Percentiles rank a stretch among this genome's conserved stretches.
These are phyloP conservation scores for Phaeomoniella chlamydospora DNA, from an alignment of 2,329 filamentous ascomycete species.

Conservation along the genomic window DNA sequence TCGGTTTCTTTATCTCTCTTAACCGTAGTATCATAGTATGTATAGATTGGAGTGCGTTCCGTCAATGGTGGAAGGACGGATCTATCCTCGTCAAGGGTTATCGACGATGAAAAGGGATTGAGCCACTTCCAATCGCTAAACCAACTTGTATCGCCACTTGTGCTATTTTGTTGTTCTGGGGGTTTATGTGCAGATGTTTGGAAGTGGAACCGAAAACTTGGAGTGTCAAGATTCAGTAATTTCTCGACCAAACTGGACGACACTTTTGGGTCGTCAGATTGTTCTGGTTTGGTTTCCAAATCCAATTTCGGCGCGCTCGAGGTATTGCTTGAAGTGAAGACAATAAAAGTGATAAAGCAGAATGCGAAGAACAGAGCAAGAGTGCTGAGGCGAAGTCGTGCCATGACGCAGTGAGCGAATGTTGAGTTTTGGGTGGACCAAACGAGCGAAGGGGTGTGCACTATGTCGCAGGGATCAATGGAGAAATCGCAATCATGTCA, in stretches of 20 bases:
- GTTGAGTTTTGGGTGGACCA: no score
- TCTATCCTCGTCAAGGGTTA: slow-evolving; percentile 68
- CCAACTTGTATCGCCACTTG: slow-evolving; percentile 67
- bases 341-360: neutral
- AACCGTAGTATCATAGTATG: slow-evolving; percentile 65
- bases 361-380: neutral
- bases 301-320: neutral
- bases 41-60: slow-evolving; percentile 65
- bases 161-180: slow-evolving; percentile 62
- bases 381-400: slow-evolving; percentile 1
- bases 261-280: neutral
- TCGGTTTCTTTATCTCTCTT: slow-evolving; percentile 49
- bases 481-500: neutral
- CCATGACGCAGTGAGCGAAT: neutral
- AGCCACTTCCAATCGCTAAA: slow-evolving; percentile 83
- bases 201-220: slow-evolving; percentile 48
- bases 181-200: slow-evolving; percentile 56
- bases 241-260: slow-evolving; percentile 8
- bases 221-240: slow-evolving; percentile 31
- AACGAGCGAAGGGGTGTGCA: no score
- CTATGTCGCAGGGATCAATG: neutral
- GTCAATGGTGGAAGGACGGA: slow-evolving; percentile 66
- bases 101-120: slow-evolving; percentile 70
- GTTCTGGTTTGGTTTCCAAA: no score
- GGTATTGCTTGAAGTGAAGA: neutral